phyloP scores from a whole-genome alignment of 805 yeast genomes.

The Saccharomycopsis microspora region DNA sequence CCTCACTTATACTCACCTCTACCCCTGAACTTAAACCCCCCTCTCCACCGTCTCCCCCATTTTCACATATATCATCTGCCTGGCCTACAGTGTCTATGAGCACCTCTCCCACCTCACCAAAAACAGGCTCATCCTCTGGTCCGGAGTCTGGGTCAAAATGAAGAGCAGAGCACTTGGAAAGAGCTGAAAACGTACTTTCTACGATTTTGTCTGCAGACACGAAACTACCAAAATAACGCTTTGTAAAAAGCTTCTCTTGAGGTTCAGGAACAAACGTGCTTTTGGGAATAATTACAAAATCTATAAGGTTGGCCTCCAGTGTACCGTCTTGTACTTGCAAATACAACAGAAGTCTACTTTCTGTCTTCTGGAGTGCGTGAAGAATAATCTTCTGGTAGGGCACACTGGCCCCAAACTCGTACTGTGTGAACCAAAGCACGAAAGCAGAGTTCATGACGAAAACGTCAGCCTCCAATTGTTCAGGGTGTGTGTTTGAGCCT shows the following conservation, averaged over 20 bases:
- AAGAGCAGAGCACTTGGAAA: slow-evolving; percentile 23
- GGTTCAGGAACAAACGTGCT: background rate
- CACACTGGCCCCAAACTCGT: slow-evolving; percentile 26
- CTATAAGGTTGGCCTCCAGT: background rate
- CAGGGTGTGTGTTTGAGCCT: background rate
- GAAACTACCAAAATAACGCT: slow-evolving; percentile 24
- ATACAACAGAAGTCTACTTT: slow-evolving; percentile 10
- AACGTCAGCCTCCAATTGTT: slow-evolving; percentile 21
- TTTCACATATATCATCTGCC: slow-evolving; percentile 14
- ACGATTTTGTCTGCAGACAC: slow-evolving; percentile 30
- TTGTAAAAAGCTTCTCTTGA: slow-evolving; percentile 19
- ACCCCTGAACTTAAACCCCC: background rate
- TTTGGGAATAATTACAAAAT: background rate
- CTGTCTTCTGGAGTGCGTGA: slow-evolving; percentile 17
- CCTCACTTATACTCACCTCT: background rate
- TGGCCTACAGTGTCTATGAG: slow-evolving; percentile 7
- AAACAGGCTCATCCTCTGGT: background rate
- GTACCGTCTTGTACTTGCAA: slow-evolving; percentile 11
- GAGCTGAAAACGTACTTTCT: slow-evolving; percentile 25
- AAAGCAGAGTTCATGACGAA: slow-evolving; percentile 28
- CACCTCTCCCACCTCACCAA: slow-evolving; percentile 1
- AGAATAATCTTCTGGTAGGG: slow-evolving; percentile 22
- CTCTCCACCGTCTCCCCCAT: background rate
- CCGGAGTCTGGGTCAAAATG: slow-evolving; percentile 15
- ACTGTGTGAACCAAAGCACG: slow-evolving; percentile 27